These are phyloP conservation scores for Curvularia lunata DNA, from an alignment of 2,329 filamentous ascomycete species.

Conservation along the genomic window DNA sequence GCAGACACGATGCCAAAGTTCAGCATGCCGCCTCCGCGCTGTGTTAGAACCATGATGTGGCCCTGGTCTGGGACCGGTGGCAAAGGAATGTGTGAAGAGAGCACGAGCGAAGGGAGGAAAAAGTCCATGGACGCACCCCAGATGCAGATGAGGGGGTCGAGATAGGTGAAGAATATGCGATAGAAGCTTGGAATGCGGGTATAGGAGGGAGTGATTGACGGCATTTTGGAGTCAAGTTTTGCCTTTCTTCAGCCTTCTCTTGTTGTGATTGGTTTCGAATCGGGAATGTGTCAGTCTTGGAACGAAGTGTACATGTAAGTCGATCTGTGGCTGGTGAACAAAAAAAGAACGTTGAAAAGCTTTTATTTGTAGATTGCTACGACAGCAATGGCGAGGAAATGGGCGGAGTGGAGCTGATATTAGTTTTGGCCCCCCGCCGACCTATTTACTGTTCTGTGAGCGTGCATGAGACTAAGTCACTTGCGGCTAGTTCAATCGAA, in stretches of 20 bases:
- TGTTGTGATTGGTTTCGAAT: background rate
- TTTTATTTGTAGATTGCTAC: background rate
- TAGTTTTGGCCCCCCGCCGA: background rate
- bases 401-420: background rate
- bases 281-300: background rate
- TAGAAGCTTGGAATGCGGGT: slow-evolving; percentile 25
- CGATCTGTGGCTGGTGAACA: too few relatives aligned
- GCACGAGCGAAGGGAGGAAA: slow-evolving; percentile 29
- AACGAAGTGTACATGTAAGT: background rate
- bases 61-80: slow-evolving; percentile 26
- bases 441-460: background rate
- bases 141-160: slow-evolving; percentile 36
- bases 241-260: background rate
- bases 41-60: slow-evolving; percentile 35
- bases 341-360: background rate
- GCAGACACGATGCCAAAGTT: slow-evolving; percentile 36
- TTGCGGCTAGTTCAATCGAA: background rate
- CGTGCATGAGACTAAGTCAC: background rate
- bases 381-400: background rate
- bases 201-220: slow-evolving; percentile 3
- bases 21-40: slow-evolving; percentile 38
- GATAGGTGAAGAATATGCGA: slow-evolving; percentile 36
- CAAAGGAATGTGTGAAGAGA: slow-evolving; percentile 27
- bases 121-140: slow-evolving; percentile 41
- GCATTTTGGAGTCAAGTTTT: background rate